Evolutionary conservation across 2,329 filamentous ascomycete species (phyloP).

Genomic region (Gaeumannomyces tritici): DNA sequence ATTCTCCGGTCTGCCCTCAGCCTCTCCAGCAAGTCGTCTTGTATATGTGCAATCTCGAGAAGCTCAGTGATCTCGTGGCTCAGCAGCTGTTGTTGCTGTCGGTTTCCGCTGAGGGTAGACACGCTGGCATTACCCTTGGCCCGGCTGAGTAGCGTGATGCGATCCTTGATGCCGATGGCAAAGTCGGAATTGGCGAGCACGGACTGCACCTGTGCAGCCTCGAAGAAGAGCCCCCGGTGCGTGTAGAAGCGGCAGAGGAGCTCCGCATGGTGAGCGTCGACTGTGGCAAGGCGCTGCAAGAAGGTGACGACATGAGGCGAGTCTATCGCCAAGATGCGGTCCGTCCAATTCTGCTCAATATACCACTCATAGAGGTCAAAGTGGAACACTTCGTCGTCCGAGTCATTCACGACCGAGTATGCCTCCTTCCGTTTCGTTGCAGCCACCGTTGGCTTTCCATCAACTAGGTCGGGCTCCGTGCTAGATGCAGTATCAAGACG

Average conservation of each 20-base stretch:
- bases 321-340: conserved; percentile 75
- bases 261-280: conserved; percentile 72
- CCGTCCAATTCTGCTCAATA: conserved; percentile 71
- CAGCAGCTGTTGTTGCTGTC: conserved; percentile 75
- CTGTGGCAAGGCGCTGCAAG: conserved; percentile 64
- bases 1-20: conserved; percentile 66
- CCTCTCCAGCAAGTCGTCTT: conserved; percentile 79
- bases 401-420: conserved; percentile 80
- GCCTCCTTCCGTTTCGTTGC: conserved; percentile 78
- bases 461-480: conserved; percentile 60
- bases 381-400: conserved; percentile 88
- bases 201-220: conserved; percentile 80
- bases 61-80: conserved; percentile 77
- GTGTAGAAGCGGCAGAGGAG: conserved; percentile 89
- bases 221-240: conserved; percentile 71
- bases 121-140: conserved; percentile 91
- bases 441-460: conserved; percentile 67
- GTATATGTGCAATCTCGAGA: conserved; percentile 88
- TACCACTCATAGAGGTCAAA: conserved; percentile 99
- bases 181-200: conserved; percentile 80
- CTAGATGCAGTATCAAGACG: conserved; percentile 65
- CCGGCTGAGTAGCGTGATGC: conserved; percentile 81
- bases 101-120: conserved; percentile 63
- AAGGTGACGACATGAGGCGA: conserved; percentile 83
- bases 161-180: conserved; percentile 65